Conservation (phyloP, 2,329 filamentous ascomycete species). For the Trichoderma aggressivum region DNA sequence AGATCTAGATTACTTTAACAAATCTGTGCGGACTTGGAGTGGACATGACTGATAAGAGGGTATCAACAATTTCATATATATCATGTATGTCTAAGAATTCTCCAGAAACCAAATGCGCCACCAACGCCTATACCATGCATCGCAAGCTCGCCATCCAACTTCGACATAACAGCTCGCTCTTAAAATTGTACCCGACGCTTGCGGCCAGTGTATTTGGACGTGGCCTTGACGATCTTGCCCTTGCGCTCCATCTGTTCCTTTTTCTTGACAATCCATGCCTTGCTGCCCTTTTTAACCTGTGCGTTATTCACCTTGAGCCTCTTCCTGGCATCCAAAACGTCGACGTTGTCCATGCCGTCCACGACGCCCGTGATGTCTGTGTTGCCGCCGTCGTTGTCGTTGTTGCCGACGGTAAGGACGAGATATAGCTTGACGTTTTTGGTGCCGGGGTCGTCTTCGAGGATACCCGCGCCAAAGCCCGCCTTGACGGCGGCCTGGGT, state of each 20-base stretch:
- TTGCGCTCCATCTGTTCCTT: conserved; percentile 93
- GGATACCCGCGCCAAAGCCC: conserved; percentile 88
- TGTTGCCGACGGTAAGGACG: conserved; percentile 81
- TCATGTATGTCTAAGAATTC: neutral
- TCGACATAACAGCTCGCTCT: conserved; percentile 11
- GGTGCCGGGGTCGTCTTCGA: conserved; percentile 93
- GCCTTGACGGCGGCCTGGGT: conserved; percentile 85
- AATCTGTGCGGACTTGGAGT: neutral
- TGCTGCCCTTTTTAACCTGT: conserved; percentile 73
- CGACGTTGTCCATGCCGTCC: conserved; percentile 81
- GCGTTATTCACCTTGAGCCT: conserved; percentile 46
- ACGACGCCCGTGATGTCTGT: conserved; percentile 91
- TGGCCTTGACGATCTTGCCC: conserved; percentile 89
- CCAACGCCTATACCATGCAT: conserved; percentile 34
- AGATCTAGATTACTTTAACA: neutral
- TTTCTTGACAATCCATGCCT: conserved; percentile 79
- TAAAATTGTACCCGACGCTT: conserved; percentile 79
- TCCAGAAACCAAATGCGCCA: conserved; percentile 10
- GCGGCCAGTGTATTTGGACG: conserved; percentile 89
- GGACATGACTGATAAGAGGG: conserved; percentile 17
- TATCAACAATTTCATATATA: conserved; percentile 20
- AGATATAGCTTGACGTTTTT: conserved; percentile 98
- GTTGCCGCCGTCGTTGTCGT: conserved; percentile 45
- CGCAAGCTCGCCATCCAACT: neutral
- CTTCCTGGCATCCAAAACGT: conserved; percentile 68